Percentiles rank a stretch among this genome's conserved stretches.
Evolutionary conservation across 1,284 basidiomycete genomes (phyloP).

Genomic region (Malassezia psittaci): DNA sequence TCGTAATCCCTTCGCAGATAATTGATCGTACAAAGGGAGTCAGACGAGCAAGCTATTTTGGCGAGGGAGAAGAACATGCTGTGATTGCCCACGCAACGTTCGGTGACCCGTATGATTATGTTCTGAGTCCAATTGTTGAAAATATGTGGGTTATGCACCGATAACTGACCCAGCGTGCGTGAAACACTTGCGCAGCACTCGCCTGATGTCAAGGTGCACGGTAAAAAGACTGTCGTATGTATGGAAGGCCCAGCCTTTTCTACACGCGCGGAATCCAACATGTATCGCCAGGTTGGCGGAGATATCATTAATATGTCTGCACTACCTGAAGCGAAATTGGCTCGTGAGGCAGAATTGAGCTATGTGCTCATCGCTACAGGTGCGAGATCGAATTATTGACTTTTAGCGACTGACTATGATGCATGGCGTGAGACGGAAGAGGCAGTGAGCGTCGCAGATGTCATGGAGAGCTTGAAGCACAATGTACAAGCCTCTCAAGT

Average conservation of each 20-base stretch:
- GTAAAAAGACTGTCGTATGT: constrained; percentile 74
- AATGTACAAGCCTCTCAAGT: constrained; percentile 73
- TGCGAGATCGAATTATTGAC: constrained; percentile 34
- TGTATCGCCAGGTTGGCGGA: constrained; percentile 84
- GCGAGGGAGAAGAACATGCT: constrained; percentile 55
- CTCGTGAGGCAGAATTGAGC: constrained; percentile 79
- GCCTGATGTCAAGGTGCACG: constrained; percentile 52
- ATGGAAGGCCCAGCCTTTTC: constrained; percentile 95
- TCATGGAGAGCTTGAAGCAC: constrained; percentile 71
- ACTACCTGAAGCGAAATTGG: constrained; percentile 88
- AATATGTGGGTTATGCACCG: constrained; percentile 16
- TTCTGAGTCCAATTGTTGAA: constrained; percentile 30
- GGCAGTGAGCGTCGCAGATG: constrained; percentile 76
- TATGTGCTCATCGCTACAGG: constrained; percentile 43
- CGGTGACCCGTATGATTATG: constrained; percentile 57
- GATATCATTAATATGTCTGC: constrained; percentile 64
- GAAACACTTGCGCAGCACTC: constrained; percentile 19
- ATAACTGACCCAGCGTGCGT: constrained; percentile 15
- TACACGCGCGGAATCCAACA: constrained; percentile 83
- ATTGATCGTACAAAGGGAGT: constrained; percentile 94
- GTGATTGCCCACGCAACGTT: constrained; percentile 88
- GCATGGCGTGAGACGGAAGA: constrained; percentile 60
- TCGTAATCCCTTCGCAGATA: constrained; percentile 79
- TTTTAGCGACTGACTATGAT: constrained; percentile 44
- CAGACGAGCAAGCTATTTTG: constrained; percentile 75